Percentiles rank a stretch among this genome's conserved stretches.
Conservation (phyloP, 225 moss, liverwort and hornwort genomes). For the Takakia lepidozioides region DNA sequence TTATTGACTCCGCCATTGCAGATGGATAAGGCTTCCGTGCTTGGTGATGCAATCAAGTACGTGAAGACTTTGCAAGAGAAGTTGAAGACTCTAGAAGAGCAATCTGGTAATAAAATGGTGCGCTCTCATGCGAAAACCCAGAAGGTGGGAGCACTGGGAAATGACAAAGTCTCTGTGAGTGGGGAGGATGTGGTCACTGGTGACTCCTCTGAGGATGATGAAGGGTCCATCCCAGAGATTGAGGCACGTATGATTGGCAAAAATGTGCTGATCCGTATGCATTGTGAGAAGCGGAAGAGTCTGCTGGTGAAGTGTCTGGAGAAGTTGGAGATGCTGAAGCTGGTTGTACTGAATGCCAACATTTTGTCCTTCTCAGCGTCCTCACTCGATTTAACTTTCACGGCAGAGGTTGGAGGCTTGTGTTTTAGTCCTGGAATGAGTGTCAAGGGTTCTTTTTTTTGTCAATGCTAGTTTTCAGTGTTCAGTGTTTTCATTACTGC, state of each 20-base stretch:
- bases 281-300: conserved; percentile 75
- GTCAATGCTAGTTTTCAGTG: no score
- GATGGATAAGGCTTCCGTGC: conserved; percentile 98
- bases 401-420: no score
- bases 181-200: conserved; percentile 14
- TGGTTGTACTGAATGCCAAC: conserved; percentile 71
- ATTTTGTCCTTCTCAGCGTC: conserved; percentile 76
- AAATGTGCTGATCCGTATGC: conserved; percentile 80
- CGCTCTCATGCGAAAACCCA: conserved; percentile 44
- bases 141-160: conserved; percentile 10
- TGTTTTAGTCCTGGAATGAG: no score
- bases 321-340: conserved; percentile 78
- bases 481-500: conserved; percentile 32
- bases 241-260: conserved; percentile 85
- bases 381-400: conserved; percentile 73
- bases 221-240: conserved; percentile 62
- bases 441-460: no score
- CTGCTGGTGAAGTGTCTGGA: conserved; percentile 66
- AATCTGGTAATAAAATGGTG: conserved; percentile 68
- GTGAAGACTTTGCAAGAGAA: conserved; percentile 86
- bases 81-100: conserved; percentile 79
- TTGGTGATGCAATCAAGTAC: conserved; percentile 96
- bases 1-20: conserved; percentile 19
- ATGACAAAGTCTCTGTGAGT: conserved; percentile 3
- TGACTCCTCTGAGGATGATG: conserved; percentile 23